Base-by-base conservation (phyloP, 1,139 yeast species). In the Lodderomyces pseudojiufengensis region DNA sequence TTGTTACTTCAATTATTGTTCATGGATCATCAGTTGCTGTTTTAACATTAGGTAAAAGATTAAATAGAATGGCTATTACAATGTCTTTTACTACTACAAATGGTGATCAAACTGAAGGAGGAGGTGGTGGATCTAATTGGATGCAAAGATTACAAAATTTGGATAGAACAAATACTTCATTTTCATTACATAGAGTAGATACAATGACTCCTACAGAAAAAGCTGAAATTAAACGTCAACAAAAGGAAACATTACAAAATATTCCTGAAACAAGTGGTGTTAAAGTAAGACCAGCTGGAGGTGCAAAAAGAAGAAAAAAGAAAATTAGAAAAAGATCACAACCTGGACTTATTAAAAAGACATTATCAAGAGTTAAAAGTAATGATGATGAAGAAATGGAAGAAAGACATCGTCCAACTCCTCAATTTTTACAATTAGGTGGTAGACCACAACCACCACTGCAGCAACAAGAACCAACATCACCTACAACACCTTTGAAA, bases 21-120 rank as follows among this genome's bases (percentile, higher is more conserved):
- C 98, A 92, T 61, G 98, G 98, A 10, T 90, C 97, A 0, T 88
- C 97, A 0, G 95, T 92, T 31, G 98, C 98, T 0, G 96, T 90
- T 5, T 75, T 88, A 46, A 81, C 94, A 0, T 70, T 92, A 35
- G 97, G 97, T 36, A 84, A 81, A 52, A 82, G 94, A 42, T 74
- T 92, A 56, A 88, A 90, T 63, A 81, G 95, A 43, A 83, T 92
- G 83, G 87, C 96, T 5, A 80, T 92, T 49, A 86, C 97, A 3
- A 85, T 88, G 84, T 78, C 97, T 0, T 83, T 86, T 55, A 88
- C 96, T 15, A 55, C 62, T 12, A 77, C 85, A 4, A 77, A 77
- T 35, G 84, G 84, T 7, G 80, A 77, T 44, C 74, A 72, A 34
- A 30, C 40, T 12, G 33, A 25, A 10, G 70, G 73, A 5, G 32